phyloP scores from a whole-genome alignment of 345 rosid species.

The Syzygium jambos region DNA sequence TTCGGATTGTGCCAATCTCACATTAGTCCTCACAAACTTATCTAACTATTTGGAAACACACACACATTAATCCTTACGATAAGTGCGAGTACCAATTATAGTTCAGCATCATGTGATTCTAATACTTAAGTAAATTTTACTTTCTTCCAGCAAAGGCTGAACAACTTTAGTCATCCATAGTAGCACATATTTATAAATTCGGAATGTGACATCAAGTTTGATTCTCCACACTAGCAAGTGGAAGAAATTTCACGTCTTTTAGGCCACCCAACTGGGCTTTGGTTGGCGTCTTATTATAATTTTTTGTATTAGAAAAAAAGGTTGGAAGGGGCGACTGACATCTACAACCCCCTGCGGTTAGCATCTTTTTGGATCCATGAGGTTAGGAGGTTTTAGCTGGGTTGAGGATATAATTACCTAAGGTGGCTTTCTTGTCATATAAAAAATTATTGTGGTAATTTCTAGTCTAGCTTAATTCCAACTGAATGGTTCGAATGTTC shows the following conservation, averaged over 20 bases:
- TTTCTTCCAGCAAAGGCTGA: neutral
- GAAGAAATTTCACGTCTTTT: neutral
- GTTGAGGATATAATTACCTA: neutral
- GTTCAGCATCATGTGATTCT: neutral
- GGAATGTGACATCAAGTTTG: neutral
- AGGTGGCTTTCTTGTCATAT: neutral
- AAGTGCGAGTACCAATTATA: neutral
- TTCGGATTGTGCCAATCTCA: neutral
- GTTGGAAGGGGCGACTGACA: neutral
- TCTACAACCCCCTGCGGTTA: neutral
- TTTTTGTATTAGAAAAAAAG: neutral
- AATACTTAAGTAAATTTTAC: neutral
- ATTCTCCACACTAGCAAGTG: neutral
- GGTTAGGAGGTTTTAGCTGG: neutral
- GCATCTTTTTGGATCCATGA: neutral
- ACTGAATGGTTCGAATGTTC: neutral
- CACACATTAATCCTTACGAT: neutral
- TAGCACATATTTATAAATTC: neutral
- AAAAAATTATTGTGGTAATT: neutral
- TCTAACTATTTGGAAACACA: neutral
- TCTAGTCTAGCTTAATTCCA: neutral
- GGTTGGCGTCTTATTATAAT: neutral
- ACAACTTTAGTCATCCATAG: neutral
- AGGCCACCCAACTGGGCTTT: neutral
- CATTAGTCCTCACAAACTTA: neutral